A percentile compares a stretch with the other conserved stretches of the same genome.
phyloP scores from a whole-genome alignment of 2,329 filamentous ascomycete genomes.

The Aspergillus sp. region DNA sequence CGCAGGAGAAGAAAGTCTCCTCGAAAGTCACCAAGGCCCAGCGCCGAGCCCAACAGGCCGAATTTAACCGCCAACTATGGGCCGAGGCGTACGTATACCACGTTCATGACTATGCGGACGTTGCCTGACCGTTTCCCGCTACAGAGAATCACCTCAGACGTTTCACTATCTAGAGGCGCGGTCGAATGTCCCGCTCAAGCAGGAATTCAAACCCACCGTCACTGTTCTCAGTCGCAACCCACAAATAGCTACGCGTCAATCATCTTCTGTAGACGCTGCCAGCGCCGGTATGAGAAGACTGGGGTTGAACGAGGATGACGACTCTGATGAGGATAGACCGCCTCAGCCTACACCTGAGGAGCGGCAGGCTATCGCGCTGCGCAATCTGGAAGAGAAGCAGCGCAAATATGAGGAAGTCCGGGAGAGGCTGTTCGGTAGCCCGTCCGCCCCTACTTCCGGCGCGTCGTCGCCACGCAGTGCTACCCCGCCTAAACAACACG shows the following conservation, averaged over 20 bases:
- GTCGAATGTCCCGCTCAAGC: constrained; percentile 64
- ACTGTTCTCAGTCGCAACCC: constrained; percentile 79
- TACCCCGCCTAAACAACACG: constrained; percentile 56
- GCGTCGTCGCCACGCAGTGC: constrained; percentile 64
- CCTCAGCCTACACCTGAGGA: constrained; percentile 72
- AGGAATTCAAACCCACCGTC: constrained; percentile 77
- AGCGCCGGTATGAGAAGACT: constrained; percentile 49
- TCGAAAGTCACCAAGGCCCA: constrained; percentile 71
- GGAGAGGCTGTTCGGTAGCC: constrained; percentile 79
- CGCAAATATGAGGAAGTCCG: constrained; percentile 85
- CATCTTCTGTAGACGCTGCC: constrained; percentile 45
- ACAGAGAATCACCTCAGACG: constrained; percentile 71
- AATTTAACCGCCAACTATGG: constrained; percentile 85
- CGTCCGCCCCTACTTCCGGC: constrained; percentile 49
- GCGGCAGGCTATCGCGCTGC: constrained; percentile 73
- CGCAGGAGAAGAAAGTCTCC: constrained; percentile 47
- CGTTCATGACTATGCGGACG: neutral
- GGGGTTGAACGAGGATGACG: constrained; percentile 53
- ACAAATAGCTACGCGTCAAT: constrained; percentile 64
- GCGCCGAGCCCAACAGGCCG: constrained; percentile 74
- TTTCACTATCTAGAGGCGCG: constrained; percentile 73
- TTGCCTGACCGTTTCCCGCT: constrained; percentile 12
- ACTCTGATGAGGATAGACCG: constrained; percentile 68
- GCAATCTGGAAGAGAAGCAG: constrained; percentile 85
- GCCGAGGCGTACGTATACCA: constrained; percentile 69